These are phyloP conservation scores for Coemansia sp. DNA, from an alignment of 192 early-diverging fungal genomes.

Conservation along the genomic window DNA sequence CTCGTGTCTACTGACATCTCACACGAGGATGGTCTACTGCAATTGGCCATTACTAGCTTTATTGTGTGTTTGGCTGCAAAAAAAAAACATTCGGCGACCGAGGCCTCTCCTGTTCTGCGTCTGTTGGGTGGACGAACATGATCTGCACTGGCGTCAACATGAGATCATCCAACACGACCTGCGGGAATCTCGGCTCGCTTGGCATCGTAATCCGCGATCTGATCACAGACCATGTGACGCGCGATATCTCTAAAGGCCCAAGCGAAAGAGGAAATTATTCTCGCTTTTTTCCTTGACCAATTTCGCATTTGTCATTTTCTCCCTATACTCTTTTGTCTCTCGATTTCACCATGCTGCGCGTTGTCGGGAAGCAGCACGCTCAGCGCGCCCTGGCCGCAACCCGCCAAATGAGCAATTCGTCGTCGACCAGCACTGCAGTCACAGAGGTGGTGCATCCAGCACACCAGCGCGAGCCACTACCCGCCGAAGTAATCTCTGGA, in stretches of 20 bases:
- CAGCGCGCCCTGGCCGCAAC: not conserved
- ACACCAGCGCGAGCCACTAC: constrained; percentile 44
- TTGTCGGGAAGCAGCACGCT: constrained; percentile 1
- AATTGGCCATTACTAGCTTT: not conserved
- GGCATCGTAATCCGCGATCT: not conserved
- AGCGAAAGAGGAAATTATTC: too few relatives aligned
- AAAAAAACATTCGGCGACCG: not conserved
- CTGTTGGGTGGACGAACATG: not conserved
- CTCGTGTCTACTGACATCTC: not conserved
- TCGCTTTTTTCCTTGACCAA: not conserved
- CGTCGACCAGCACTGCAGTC: not conserved
- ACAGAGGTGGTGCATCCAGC: constrained; percentile 39
- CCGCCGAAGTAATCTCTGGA: constrained; percentile 49
- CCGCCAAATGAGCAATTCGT: constrained; percentile 7
- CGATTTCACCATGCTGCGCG: not conserved
- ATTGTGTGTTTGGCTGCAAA: not conserved
- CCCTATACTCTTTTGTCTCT: not conserved
- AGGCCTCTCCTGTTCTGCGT: not conserved
- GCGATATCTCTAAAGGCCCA: not conserved
- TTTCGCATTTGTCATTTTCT: not conserved
- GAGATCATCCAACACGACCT: not conserved
- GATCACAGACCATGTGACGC: not conserved
- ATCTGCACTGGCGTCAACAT: not conserved
- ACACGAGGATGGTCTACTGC: not conserved
- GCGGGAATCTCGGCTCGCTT: not conserved